Percentiles rank a stretch among this genome's conserved stretches.
phyloP scores from a whole-genome alignment of 192 early-diverging fungal species.

The Coemansia sp. region DNA sequence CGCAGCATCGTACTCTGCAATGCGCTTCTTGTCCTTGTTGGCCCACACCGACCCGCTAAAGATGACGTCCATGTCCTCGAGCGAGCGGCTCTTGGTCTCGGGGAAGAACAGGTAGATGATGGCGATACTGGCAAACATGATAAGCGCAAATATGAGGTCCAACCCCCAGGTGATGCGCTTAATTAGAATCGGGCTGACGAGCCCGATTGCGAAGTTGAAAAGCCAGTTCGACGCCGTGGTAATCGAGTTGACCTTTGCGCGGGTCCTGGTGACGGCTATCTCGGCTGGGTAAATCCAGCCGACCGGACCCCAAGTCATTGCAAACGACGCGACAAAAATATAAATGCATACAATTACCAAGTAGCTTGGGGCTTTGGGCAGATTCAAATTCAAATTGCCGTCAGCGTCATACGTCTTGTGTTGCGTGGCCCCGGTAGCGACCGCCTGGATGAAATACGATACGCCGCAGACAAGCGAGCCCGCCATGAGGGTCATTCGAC shows the following conservation, averaged over 20 bases:
- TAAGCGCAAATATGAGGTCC: conserved; percentile 69
- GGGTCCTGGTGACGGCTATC: conserved; percentile 86
- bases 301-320: conserved; percentile 88
- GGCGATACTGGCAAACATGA: conserved; percentile 58
- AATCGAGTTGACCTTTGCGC: conserved; percentile 81
- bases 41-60: conserved; percentile 55
- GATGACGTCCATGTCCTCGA: conserved; percentile 86
- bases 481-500: conserved; percentile 71
- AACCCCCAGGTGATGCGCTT: conserved; percentile 63
- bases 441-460: conserved; percentile 35
- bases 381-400: conserved; percentile 31
- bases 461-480: conserved; percentile 59
- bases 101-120: conserved; percentile 72
- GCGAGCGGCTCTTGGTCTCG: conserved; percentile 80
- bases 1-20: conserved; percentile 28
- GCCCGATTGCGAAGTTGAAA: conserved; percentile 78
- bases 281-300: conserved; percentile 92
- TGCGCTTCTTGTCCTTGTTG: conserved; percentile 37
- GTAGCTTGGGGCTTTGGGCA: conserved; percentile 47
- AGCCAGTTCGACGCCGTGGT: conserved; percentile 91
- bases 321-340: conserved; percentile 80
- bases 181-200: conserved; percentile 71
- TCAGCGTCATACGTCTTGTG: conserved; percentile 19
- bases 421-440: conserved; percentile 35
- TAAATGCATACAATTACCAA: conserved; percentile 72